These are phyloP conservation scores for Coemansia sp. DNA, from an alignment of 371 early-diverging fungal species.

Conservation along the genomic window DNA sequence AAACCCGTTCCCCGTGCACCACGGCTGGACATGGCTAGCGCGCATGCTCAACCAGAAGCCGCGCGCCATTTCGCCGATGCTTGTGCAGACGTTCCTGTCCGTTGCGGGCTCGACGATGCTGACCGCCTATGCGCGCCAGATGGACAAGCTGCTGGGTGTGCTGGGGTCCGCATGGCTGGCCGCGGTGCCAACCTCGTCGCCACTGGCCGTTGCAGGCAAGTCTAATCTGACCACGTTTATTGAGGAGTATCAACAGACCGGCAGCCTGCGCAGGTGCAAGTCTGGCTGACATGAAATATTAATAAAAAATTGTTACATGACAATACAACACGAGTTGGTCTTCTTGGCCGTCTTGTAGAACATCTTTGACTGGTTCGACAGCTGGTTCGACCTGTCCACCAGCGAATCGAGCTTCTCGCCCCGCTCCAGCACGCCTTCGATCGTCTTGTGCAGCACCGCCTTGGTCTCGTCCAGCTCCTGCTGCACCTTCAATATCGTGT, in stretches of 20 bases:
- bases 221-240: constrained; percentile 29
- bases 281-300: too few species aligned
- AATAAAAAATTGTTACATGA: too few species aligned
- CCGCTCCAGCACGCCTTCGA: constrained; percentile 93
- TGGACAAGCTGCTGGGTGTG: constrained; percentile 22
- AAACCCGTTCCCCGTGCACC: constrained; percentile 60
- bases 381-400: constrained; percentile 85
- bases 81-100: constrained; percentile 68
- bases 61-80: constrained; percentile 66
- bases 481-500: constrained; percentile 94
- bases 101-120: constrained; percentile 44
- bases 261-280: constrained; percentile 18
- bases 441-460: constrained; percentile 95
- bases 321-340: constrained; percentile 56
- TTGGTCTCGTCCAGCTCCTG: constrained; percentile 98
- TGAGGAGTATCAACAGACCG: constrained; percentile 19
- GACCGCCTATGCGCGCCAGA: constrained; percentile 36
- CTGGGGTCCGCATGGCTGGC: constrained; percentile 24
- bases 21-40: constrained; percentile 83
- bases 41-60: constrained; percentile 75
- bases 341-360: constrained; percentile 99
- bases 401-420: constrained; percentile 97
- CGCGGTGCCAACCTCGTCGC: not conserved
- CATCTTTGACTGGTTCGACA: constrained; percentile 92
- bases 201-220: constrained; percentile 32